Percentiles rank a stretch among this genome's conserved stretches.
Evolutionary conservation across 305 asterid genomes (phyloP).

Genomic region (Rubia occidens): DNA sequence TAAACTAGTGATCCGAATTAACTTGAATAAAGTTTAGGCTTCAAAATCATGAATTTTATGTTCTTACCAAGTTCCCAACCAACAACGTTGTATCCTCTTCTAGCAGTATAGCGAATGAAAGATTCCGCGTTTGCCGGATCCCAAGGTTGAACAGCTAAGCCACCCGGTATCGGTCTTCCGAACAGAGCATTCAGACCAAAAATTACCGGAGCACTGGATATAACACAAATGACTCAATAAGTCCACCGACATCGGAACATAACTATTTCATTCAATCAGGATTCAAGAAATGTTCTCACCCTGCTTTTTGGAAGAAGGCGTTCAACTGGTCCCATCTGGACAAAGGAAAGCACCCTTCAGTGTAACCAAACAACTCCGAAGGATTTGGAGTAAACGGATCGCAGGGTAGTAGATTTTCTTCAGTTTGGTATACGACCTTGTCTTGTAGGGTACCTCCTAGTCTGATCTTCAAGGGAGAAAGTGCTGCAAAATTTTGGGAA

Average conservation of each 20-base stretch:
- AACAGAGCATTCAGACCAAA: constrained; percentile 70
- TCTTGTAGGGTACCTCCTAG: constrained; percentile 88
- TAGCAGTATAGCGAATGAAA: constrained; percentile 47
- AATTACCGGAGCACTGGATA: constrained; percentile 50
- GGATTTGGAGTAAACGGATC: constrained; percentile 36
- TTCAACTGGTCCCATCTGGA: constrained; percentile 83
- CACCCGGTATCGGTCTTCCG: constrained; percentile 32
- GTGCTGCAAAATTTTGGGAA: constrained; percentile 41
- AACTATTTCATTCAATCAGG: not conserved
- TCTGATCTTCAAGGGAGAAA: constrained; percentile 83
- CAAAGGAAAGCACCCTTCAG: constrained; percentile 65
- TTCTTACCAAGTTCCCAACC: constrained; percentile 74
- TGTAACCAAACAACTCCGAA: constrained; percentile 49
- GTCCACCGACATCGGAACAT: no score
- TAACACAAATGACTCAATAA: not conserved
- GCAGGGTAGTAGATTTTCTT: constrained; percentile 44
- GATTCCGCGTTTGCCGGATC: constrained; percentile 57
- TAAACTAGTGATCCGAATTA: no score
- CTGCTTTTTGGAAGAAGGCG: constrained; percentile 56
- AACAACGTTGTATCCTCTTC: constrained; percentile 47
- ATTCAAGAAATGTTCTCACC: constrained; percentile 32
- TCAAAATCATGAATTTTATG: not conserved
- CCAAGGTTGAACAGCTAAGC: constrained; percentile 52
- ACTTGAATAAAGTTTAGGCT: not conserved
- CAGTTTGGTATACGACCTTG: constrained; percentile 55